Percentiles rank a stretch among this genome's conserved stretches.
These are phyloP conservation scores for Xerocomellus intermedius DNA, from an alignment of 768 basidiomycete species.

Conservation along the genomic window DNA sequence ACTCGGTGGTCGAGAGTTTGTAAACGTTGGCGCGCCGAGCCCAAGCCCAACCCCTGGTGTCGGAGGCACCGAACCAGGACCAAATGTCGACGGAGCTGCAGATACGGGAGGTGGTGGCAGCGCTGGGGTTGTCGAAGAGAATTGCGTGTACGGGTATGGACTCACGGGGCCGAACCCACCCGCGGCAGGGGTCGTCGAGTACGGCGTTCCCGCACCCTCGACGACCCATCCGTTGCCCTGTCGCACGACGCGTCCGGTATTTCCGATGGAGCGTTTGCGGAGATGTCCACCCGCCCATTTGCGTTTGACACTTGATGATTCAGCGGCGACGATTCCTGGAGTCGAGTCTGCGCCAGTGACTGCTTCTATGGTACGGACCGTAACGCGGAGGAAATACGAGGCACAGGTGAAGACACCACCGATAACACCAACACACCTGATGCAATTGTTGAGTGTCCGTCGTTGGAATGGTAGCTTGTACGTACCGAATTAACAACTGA, in stretches of 20 bases:
- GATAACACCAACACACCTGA: conserved; percentile 85
- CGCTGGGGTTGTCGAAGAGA: conserved; percentile 16
- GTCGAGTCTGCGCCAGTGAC: conserved; percentile 54
- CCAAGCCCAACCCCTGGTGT: conserved; percentile 32
- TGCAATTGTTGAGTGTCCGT: background rate
- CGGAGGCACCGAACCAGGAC: conserved; percentile 31
- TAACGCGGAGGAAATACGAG: conserved; percentile 69
- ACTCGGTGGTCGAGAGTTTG: conserved; percentile 15
- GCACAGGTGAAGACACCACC: conserved; percentile 89
- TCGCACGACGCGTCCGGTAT: conserved; percentile 43
- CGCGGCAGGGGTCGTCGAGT: conserved; percentile 36
- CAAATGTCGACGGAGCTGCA: conserved; percentile 29
- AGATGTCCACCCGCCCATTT: conserved; percentile 72
- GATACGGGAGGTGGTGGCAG: conserved; percentile 4
- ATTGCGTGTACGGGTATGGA: conserved; percentile 34
- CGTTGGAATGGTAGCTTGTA: background rate
- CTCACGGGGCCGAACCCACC: conserved; percentile 27
- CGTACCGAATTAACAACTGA: conserved; percentile 75
- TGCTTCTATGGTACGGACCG: conserved; percentile 61
- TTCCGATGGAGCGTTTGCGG: conserved; percentile 47
- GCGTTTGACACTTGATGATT: conserved; percentile 58
- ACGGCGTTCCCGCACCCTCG: conserved; percentile 45
- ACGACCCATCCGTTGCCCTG: conserved; percentile 62
- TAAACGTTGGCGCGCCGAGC: conserved; percentile 25
- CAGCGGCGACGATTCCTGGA: conserved; percentile 61